Percentiles rank a stretch among this genome's conserved stretches.
Conservation (phyloP, 2,329 filamentous ascomycete species). For the Talaromyces sp. region DNA sequence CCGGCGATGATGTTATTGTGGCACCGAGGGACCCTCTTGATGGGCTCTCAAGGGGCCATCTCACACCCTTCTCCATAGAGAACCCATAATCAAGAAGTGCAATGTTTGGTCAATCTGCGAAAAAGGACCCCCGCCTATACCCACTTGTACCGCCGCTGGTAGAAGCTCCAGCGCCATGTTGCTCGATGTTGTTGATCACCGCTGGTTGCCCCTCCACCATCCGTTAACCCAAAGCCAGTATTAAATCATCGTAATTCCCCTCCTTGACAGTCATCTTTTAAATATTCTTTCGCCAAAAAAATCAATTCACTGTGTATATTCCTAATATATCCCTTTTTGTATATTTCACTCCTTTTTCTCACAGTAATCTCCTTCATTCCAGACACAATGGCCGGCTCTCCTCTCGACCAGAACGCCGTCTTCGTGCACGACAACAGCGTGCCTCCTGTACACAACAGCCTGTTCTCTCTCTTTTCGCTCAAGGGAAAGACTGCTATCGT, state of each 20-base stretch:
- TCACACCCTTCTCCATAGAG: neutral
- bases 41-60: neutral
- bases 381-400: conserved; percentile 33
- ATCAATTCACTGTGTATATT: neutral
- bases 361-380: neutral
- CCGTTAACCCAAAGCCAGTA: neutral
- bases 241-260: conserved; percentile 1
- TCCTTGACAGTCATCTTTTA: conserved; percentile 4
- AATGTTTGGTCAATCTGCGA: neutral
- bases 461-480: conserved; percentile 66
- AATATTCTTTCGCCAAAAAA: neutral
- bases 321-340: conserved; percentile 2
- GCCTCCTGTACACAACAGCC: conserved; percentile 43
- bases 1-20: conserved; percentile 7
- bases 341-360: neutral
- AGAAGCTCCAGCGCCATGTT: conserved; percentile 4
- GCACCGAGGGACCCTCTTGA: conserved; percentile 3
- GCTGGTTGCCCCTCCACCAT: conserved; percentile 16
- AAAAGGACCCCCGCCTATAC: conserved; percentile 11
- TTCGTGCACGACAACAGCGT: conserved; percentile 59
- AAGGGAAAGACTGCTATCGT: conserved; percentile 68
- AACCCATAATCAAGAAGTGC: neutral
- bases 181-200: conserved; percentile 15
- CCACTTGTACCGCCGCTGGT: conserved; percentile 7
- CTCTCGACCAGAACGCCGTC: conserved; percentile 38